Evolutionary conservation across 371 early-diverging fungal genomes (phyloP), one percentile per base, ranked within the genome.

Genomic region (Rhizopus microsporus): DNA sequence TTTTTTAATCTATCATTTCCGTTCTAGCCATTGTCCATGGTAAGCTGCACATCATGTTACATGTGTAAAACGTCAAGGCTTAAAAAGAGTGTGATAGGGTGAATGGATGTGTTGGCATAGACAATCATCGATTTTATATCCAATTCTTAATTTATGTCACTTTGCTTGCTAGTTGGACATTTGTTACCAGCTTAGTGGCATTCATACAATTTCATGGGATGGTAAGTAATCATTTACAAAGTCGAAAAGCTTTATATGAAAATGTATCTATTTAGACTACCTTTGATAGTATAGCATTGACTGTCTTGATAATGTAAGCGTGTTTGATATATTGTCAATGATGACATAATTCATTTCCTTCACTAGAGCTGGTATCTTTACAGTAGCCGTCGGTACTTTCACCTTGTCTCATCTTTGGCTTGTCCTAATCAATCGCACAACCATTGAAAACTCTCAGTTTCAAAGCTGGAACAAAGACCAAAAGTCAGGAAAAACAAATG

Each of bases 11-110:
- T n/a, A 15, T 15, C n/a, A 5, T 40, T 12, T 7, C 39, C 23
- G 29, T 48, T 51, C 0, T 69, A 83, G 84, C 44, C 84, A 86
- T 61, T 83, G 84, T 56, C 84, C 83, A 32, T 86, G 84, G 76
- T 75, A 66, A 54, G 34, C 35, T 48, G 39, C 17, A 7, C 17
- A 33, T 15, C 33, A 29, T 9, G 50, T 17, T 33, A 16, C 15
- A 51, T 9, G 7, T 5, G 46, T n/a, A 46, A 34, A 23, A 15
- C 3, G 31, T 2, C 29, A 37, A 13, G 13, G 6, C 38, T 5
- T 29, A 39, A 30, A 7, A 52, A 52, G 0, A 47, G 2, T 47
- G 7, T 29, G 16, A 23, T 63, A 75, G 76, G 86, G 74, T 84
- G 6, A 69, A 79, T 51, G 81, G 81, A 12, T 84, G 82, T 42